Conservation (phyloP, 2,329 filamentous ascomycete species). For the Cylindrodendrum hubeiense region DNA sequence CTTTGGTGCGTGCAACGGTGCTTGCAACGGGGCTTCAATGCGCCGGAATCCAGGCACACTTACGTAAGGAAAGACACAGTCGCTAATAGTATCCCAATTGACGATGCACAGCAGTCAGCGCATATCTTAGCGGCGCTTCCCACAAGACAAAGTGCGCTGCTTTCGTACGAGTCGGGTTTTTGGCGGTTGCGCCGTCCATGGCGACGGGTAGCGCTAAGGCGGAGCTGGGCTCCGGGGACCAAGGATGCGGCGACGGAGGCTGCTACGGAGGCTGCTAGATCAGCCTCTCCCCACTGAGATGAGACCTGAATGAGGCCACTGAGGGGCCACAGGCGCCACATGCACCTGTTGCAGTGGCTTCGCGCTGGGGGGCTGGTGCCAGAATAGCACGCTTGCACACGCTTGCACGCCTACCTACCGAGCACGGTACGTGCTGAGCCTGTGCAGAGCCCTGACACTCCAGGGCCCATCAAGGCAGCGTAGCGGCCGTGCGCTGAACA, state of each 20-base stretch:
- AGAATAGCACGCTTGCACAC: neutral
- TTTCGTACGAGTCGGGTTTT: slow-evolving; percentile 1
- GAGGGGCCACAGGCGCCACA: neutral
- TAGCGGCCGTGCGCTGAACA: slow-evolving; percentile 28
- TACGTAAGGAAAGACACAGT: slow-evolving; percentile 1
- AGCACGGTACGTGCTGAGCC: too few species aligned
- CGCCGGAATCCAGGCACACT: neutral
- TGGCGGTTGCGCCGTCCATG: neutral
- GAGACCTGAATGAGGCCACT: slow-evolving; percentile 11
- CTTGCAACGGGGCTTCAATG: neutral
- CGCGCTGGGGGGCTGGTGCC: neutral
- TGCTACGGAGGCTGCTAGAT: slow-evolving; percentile 4
- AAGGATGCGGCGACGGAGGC: slow-evolving; percentile 17
- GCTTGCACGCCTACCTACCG: too few species aligned
- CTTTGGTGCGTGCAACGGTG: too few species aligned
- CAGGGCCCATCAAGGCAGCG: slow-evolving; percentile 8
- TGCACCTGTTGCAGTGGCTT: neutral
- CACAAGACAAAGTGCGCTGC: neutral
- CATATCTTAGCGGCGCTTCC: neutral
- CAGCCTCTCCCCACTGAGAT: slow-evolving; percentile 14
- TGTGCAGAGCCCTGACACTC: neutral
- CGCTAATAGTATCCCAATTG: neutral
- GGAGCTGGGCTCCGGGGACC: slow-evolving; percentile 7
- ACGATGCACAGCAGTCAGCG: neutral
- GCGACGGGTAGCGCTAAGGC: slow-evolving; percentile 11